Percentiles rank a stretch among this genome's conserved stretches.
These are phyloP conservation scores for Tricholoma bakamatsutake DNA, from an alignment of 768 basidiomycete species.

Conservation along the genomic window DNA sequence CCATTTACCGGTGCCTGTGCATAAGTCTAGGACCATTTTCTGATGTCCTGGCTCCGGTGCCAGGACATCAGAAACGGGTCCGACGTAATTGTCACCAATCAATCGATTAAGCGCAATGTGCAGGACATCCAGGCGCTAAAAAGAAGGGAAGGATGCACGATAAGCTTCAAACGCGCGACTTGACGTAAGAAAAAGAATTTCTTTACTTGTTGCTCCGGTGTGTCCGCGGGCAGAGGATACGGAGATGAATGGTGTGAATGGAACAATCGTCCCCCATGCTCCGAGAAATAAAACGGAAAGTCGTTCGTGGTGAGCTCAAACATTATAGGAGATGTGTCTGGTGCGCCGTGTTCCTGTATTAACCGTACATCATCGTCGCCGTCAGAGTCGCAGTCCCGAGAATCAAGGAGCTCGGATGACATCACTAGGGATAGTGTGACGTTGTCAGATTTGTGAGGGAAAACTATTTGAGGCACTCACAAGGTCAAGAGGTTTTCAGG, in stretches of 20 bases:
- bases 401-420: constrained; percentile 8
- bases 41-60: constrained; percentile 31
- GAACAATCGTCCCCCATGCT: constrained; percentile 58
- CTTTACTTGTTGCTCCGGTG: constrained; percentile 61
- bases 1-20: constrained; percentile 75
- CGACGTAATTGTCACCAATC: constrained; percentile 52
- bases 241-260: constrained; percentile 57
- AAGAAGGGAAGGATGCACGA: not conserved
- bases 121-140: constrained; percentile 46
- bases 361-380: constrained; percentile 15
- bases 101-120: constrained; percentile 46
- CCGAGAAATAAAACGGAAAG: constrained; percentile 54
- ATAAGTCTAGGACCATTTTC: constrained; percentile 63
- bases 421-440: constrained; percentile 1
- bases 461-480: not conserved
- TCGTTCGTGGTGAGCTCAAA: constrained; percentile 44
- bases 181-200: not conserved
- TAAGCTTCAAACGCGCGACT: constrained; percentile 1
- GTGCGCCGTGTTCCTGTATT: constrained; percentile 1
- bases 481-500: not conserved
- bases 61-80: constrained; percentile 53
- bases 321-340: constrained; percentile 13
- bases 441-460: not conserved
- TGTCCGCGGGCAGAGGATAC: constrained; percentile 72
- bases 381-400: constrained; percentile 13